Percentiles rank a stretch among this genome's conserved stretches.
Evolutionary conservation across 192 early-diverging fungal species (phyloP).

Genomic region (Helicostylum pulchrum): DNA sequence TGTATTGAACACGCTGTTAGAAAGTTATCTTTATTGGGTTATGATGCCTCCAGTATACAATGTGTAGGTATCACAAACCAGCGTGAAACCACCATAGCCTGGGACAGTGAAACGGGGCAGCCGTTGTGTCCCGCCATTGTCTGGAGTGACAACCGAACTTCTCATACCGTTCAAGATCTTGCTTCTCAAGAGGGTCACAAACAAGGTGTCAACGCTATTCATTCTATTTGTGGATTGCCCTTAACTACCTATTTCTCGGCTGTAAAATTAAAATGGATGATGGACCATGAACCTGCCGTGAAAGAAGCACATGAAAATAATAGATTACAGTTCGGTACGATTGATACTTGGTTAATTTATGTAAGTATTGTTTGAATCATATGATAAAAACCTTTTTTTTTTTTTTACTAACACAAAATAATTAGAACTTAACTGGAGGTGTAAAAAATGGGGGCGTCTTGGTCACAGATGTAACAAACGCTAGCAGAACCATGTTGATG

Average conservation of each 20-base stretch:
- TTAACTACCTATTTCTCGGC: slow-evolving; percentile 91
- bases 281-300: slow-evolving; percentile 76
- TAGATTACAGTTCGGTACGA: slow-evolving; percentile 79
- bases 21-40: slow-evolving; percentile 62
- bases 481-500: slow-evolving; percentile 93
- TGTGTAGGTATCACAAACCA: slow-evolving; percentile 93
- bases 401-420: neutral
- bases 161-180: slow-evolving; percentile 64
- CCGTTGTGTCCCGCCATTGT: slow-evolving; percentile 86
- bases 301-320: slow-evolving; percentile 70
- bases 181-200: slow-evolving; percentile 41
- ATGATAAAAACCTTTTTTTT: neutral
- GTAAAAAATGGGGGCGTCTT: slow-evolving; percentile 58
- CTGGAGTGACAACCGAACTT: slow-evolving; percentile 87
- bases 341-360: slow-evolving; percentile 94
- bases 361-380: slow-evolving; percentile 34
- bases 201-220: slow-evolving; percentile 38
- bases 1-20: slow-evolving; percentile 67
- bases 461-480: slow-evolving; percentile 92
- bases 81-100: slow-evolving; percentile 89
- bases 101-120: slow-evolving; percentile 78
- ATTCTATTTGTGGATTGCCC: slow-evolving; percentile 75
- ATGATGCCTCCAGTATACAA: slow-evolving; percentile 51
- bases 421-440: slow-evolving; percentile 82
- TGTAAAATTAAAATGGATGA: slow-evolving; percentile 89